Evolutionary conservation across 495 filamentous ascomycete genomes (phyloP).

Genomic region (Viridothelium virens): DNA sequence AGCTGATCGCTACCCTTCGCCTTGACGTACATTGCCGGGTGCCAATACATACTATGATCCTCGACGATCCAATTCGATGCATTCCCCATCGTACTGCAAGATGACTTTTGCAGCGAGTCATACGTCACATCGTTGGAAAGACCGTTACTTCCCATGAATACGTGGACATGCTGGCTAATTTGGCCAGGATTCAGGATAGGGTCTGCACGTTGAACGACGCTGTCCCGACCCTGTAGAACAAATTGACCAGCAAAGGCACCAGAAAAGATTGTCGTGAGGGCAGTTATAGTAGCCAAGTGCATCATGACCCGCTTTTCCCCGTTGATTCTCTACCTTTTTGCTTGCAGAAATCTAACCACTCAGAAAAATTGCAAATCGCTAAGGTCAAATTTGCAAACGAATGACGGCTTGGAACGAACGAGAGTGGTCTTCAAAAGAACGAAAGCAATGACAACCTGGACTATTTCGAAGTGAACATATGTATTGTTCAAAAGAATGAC

Average conservation of each 20-base stretch:
- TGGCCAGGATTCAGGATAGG: slow-evolving; percentile 15
- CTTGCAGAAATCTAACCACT: not conserved
- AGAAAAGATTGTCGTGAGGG: slow-evolving; percentile 7
- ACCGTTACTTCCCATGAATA: slow-evolving; percentile 11
- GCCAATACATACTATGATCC: slow-evolving; percentile 18
- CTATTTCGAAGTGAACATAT: too few species aligned
- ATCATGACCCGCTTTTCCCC: not conserved
- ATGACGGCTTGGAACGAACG: not conserved
- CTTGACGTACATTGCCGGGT: slow-evolving; percentile 15
- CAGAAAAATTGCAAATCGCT: not conserved
- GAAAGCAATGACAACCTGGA: too few species aligned
- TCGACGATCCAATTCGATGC: slow-evolving; percentile 6
- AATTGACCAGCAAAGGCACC: slow-evolving; percentile 10
- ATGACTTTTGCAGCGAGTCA: slow-evolving; percentile 13
- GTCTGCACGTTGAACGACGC: slow-evolving; percentile 14
- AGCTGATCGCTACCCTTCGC: slow-evolving; percentile 1
- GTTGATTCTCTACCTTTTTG: not conserved
- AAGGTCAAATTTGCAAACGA: not conserved
- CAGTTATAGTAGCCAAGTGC: slow-evolving; percentile 4
- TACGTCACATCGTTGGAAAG: slow-evolving; percentile 11
- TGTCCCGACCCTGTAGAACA: slow-evolving; percentile 16
- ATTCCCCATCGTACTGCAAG: slow-evolving; percentile 14
- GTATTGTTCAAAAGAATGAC: not conserved
- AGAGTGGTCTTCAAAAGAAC: not conserved
- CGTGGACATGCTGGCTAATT: slow-evolving; percentile 13